Conservation (phyloP, 768 basidiomycete species). For the Leucocoprinus sp. region DNA sequence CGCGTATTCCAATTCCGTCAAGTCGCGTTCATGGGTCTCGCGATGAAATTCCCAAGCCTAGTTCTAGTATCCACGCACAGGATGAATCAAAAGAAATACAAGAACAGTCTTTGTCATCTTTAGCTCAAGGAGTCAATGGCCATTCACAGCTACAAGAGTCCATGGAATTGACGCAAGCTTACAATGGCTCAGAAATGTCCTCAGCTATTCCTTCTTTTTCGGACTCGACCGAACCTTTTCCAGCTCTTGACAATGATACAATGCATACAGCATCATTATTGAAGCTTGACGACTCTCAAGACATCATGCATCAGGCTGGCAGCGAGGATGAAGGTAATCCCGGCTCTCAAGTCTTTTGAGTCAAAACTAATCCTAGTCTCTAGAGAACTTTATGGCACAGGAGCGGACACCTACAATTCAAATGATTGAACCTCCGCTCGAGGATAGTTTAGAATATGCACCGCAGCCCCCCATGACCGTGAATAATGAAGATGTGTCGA, state of each 20-base stretch:
- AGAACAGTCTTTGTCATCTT: background rate
- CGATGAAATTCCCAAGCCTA: background rate
- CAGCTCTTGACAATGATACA: conserved; percentile 1
- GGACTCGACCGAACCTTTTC: background rate
- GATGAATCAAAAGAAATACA: background rate
- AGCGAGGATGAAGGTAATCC: background rate
- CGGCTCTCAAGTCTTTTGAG: background rate
- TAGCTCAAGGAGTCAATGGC: background rate
- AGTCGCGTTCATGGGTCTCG: background rate
- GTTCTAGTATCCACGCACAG: background rate
- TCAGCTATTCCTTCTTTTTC: conserved; percentile 5
- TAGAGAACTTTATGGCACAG: conserved; percentile 10
- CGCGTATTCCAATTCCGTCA: conserved; percentile 1
- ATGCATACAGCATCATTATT: conserved; percentile 7
- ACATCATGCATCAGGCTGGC: background rate
- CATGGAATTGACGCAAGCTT: conserved; percentile 9
- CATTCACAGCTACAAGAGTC: conserved; percentile 5
- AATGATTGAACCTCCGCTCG: conserved; percentile 11
- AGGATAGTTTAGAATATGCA: background rate
- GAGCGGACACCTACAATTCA: conserved; percentile 18
- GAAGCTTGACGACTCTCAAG: background rate
- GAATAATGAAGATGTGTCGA: background rate
- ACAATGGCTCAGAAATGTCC: conserved; percentile 3
- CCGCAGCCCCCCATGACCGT: background rate
- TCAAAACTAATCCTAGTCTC: background rate